Conservation (phyloP, 371 early-diverging fungal species). For the Circinella minor region DNA sequence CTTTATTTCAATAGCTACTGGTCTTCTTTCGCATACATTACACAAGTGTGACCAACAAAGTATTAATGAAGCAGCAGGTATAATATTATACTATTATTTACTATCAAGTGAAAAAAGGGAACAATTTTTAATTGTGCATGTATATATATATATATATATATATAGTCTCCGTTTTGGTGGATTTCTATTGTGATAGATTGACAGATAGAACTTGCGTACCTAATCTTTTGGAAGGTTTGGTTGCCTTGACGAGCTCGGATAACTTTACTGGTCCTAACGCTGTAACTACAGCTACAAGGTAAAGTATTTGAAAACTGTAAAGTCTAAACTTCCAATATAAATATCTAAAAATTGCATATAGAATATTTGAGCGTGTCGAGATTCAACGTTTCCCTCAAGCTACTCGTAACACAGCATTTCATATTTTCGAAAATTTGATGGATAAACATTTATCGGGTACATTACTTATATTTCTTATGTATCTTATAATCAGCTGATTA, state of each 20-base stretch:
- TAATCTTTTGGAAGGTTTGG: slow-evolving; percentile 67
- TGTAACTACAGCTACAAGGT: slow-evolving; percentile 62
- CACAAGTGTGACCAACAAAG: slow-evolving; percentile 37
- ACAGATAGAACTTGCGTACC: slow-evolving; percentile 78
- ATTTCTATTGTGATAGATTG: slow-evolving; percentile 80
- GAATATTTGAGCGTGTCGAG: slow-evolving; percentile 60
- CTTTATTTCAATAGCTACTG: slow-evolving; percentile 37
- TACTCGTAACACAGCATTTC: slow-evolving; percentile 51
- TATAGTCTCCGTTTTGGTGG: slow-evolving; percentile 68
- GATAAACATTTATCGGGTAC: slow-evolving; percentile 29
- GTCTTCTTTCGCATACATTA: slow-evolving; percentile 58
- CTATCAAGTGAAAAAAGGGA: too few species aligned
- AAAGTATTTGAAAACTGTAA: not conserved
- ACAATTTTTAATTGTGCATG: not conserved
- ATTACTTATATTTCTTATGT: not conserved
- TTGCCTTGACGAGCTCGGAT: slow-evolving; percentile 61
- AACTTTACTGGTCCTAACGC: slow-evolving; percentile 65
- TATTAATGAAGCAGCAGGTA: slow-evolving; percentile 55
- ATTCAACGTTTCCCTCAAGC: slow-evolving; percentile 68
- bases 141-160: slow-evolving; percentile 10
- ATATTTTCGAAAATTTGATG: slow-evolving; percentile 49
- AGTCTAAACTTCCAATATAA: not conserved
- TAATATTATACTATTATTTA: not conserved
- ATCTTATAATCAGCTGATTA: too few species aligned
- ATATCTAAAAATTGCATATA: slow-evolving; percentile 10